A percentile compares a stretch with the other conserved stretches of the same genome.
Evolutionary conservation across 1,284 basidiomycete species (phyloP).

Genomic region (Cutaneotrichosporon mucoides): DNA sequence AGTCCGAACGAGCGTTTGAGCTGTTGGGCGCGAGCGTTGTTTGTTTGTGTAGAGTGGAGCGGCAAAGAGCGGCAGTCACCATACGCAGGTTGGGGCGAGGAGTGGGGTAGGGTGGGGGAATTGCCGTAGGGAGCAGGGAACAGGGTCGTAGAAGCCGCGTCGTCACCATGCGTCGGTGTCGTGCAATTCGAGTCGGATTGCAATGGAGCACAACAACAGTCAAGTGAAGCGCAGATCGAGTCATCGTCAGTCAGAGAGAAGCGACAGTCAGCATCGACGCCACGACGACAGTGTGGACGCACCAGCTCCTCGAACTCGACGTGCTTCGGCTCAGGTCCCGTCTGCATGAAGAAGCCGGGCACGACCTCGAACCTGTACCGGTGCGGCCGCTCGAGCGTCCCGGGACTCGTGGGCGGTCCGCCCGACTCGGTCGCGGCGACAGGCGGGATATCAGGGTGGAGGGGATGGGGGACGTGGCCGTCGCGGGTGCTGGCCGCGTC

Average conservation of each 20-base stretch:
- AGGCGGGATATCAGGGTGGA: constrained; percentile 28
- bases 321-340: constrained; percentile 34
- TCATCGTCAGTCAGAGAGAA: no score
- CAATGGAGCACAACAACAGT: no score
- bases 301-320: constrained; percentile 39
- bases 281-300: constrained; percentile 6
- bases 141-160: no score
- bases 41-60: no score
- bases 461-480: background rate
- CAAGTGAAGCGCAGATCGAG: no score
- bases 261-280: no score
- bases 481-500: background rate
- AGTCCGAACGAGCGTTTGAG: constrained; percentile 41
- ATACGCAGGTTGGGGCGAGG: no score
- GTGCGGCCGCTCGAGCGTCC: constrained; percentile 25
- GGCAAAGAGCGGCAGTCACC: no score
- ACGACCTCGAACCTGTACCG: constrained; percentile 38
- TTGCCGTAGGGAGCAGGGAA: no score
- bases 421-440: constrained; percentile 37
- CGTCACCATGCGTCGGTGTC: no score
- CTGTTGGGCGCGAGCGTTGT: constrained; percentile 12
- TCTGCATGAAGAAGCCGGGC: constrained; percentile 42
- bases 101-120: no score
- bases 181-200: no score
- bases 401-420: constrained; percentile 29